A percentile compares a stretch with the other conserved stretches of the same genome.
phyloP scores from a whole-genome alignment of 257 asterid species.

The Lantana camara region DNA sequence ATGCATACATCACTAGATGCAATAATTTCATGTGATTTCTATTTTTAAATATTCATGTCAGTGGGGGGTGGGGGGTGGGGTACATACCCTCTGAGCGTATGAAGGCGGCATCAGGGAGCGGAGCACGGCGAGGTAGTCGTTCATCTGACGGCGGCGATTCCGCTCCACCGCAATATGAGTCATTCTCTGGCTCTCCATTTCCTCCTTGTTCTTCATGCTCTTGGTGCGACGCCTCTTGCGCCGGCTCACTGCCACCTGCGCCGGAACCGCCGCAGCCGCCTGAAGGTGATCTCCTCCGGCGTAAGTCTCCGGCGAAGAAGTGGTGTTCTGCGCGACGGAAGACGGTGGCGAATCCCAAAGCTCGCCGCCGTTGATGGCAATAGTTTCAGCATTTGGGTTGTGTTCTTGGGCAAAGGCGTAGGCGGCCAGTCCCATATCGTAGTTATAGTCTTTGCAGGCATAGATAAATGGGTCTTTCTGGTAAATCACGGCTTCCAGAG shows the following conservation, averaged over 20 bases:
- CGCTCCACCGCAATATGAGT: slow-evolving; percentile 88
- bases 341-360: slow-evolving; percentile 39
- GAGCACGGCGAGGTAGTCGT: slow-evolving; percentile 71
- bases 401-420: slow-evolving; percentile 26
- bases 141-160: slow-evolving; percentile 84
- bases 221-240: slow-evolving; percentile 57
- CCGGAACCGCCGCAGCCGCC: slow-evolving; percentile 23
- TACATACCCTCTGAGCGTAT: slow-evolving; percentile 68
- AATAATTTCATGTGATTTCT: background rate
- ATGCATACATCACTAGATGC: background rate
- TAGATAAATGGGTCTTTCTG: slow-evolving; percentile 56
- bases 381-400: slow-evolving; percentile 15
- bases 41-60: background rate
- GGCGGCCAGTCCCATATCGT: slow-evolving; percentile 20
- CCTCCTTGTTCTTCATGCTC: slow-evolving; percentile 65
- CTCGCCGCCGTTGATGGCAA: background rate
- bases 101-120: slow-evolving; percentile 87
- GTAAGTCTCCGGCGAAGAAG: slow-evolving; percentile 43
- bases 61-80: background rate
- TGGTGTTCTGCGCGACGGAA: slow-evolving; percentile 25
- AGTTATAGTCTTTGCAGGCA: slow-evolving; percentile 32
- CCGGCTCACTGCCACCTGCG: slow-evolving; percentile 20
- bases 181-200: slow-evolving; percentile 79
- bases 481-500: slow-evolving; percentile 53
- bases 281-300: slow-evolving; percentile 17